Percentiles rank a stretch among this genome's conserved stretches.
phyloP scores from a whole-genome alignment of 768 basidiomycete genomes.

The Sporobolomyces roseus region DNA sequence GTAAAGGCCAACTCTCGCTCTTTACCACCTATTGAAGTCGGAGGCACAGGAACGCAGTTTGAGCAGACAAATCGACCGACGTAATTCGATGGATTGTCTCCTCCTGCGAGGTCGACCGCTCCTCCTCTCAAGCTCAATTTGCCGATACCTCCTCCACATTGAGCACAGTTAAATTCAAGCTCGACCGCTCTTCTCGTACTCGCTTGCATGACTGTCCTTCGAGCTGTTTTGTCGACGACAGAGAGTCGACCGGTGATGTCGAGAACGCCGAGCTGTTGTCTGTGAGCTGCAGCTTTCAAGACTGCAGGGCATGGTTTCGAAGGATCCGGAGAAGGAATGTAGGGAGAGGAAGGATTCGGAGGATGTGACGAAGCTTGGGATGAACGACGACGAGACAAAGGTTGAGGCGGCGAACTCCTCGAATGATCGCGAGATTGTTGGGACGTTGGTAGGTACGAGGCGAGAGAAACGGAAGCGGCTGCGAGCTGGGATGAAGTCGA shows the following conservation, averaged over 20 bases:
- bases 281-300: conserved; percentile 12
- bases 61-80: conserved; percentile 15
- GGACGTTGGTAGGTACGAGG: conserved; percentile 3
- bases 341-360: conserved; percentile 23
- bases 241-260: conserved; percentile 27
- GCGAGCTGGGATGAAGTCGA: neutral
- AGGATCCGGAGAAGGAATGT: conserved; percentile 10
- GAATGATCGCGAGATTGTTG: neutral
- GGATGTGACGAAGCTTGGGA: conserved; percentile 6
- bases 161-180: conserved; percentile 11
- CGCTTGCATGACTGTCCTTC: neutral
- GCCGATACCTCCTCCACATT: conserved; percentile 17
- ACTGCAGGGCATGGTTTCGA: neutral
- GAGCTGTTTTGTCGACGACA: neutral
- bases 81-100: conserved; percentile 18
- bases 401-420: neutral
- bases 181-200: conserved; percentile 26
- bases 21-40: neutral
- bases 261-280: conserved; percentile 20
- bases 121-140: conserved; percentile 28
- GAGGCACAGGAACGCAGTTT: conserved; percentile 1
- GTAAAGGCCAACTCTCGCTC: neutral
- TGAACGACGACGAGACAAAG: neutral
- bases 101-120: conserved; percentile 11
- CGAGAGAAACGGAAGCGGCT: neutral